These are phyloP conservation scores for Aspergillus homomorphus DNA, from an alignment of 495 filamentous ascomycete genomes.

Conservation along the genomic window DNA sequence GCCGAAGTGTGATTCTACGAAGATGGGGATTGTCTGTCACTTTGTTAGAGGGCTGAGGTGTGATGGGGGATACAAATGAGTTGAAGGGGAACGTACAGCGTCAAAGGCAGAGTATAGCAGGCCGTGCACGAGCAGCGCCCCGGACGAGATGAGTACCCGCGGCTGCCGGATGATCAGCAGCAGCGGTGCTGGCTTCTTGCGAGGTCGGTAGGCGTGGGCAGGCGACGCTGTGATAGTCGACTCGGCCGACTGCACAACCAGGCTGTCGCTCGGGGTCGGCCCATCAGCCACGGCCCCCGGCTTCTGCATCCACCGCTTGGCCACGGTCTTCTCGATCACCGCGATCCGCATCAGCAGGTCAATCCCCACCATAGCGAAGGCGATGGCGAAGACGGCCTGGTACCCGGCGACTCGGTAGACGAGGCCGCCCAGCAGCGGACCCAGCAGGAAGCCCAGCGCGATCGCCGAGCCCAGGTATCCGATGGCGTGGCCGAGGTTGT, in stretches of 20 bases:
- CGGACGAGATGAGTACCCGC: constrained; percentile 32
- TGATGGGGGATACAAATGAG: background rate
- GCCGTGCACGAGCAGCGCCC: constrained; percentile 31
- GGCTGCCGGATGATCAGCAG: constrained; percentile 28
- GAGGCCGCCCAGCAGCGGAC: constrained; percentile 60
- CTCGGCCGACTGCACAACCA: background rate
- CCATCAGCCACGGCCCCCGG: too few species aligned
- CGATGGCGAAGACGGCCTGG: constrained; percentile 58
- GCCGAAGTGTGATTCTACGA: constrained; percentile 58
- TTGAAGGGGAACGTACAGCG: constrained; percentile 18
- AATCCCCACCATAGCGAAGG: constrained; percentile 52
- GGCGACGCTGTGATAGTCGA: background rate
- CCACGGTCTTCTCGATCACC: constrained; percentile 61
- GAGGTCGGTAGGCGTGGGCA: background rate
- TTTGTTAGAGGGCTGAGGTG: background rate
- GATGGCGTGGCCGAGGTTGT: constrained; percentile 55
- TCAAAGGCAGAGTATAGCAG: constrained; percentile 35
- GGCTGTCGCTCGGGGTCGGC: background rate
- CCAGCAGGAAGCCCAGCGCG: constrained; percentile 33
- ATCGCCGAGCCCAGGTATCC: constrained; percentile 37
- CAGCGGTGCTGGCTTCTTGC: constrained; percentile 16
- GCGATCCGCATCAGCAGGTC: constrained; percentile 63
- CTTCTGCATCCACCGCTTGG: constrained; percentile 17
- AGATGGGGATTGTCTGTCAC: constrained; percentile 56
- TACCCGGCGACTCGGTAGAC: constrained; percentile 59